Evolutionary conservation across 2,329 filamentous ascomycete genomes (phyloP).

Genomic region (Colletotrichum tamarilloi): DNA sequence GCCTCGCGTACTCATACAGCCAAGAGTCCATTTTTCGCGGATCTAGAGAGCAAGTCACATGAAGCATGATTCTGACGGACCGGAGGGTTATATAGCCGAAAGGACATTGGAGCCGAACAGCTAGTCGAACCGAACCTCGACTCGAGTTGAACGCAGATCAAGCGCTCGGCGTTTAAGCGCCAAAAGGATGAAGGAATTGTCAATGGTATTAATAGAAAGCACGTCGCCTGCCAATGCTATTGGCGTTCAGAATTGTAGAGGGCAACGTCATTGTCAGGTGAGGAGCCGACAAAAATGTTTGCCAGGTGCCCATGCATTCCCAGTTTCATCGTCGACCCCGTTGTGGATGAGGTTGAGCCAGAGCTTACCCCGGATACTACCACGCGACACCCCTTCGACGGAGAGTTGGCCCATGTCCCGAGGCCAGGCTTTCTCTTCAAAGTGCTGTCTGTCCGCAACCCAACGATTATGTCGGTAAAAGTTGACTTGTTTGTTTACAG

Average conservation of each 20-base stretch:
- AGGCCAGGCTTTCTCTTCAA: background rate
- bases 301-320: slow-evolving; percentile 21
- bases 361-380: slow-evolving; percentile 21
- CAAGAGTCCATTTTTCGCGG: no score
- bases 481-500: background rate
- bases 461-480: background rate
- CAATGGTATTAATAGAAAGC: slow-evolving; percentile 8
- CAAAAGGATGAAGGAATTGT: background rate
- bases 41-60: background rate
- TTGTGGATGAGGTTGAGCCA: background rate
- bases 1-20: no score
- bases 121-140: background rate
- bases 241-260: no score
- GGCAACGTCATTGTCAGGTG: slow-evolving; percentile 19
- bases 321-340: slow-evolving; percentile 28
- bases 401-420: background rate
- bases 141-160: background rate
- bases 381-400: background rate
- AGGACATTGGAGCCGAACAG: background rate
- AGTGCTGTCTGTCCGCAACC: no score
- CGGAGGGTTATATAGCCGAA: background rate
- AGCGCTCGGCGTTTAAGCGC: background rate
- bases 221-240: background rate
- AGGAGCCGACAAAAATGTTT: background rate
- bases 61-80: no score